Evolutionary conservation across 108 stramenopile genomes (phyloP), one percentile per base, ranked within the genome.

Genomic region (Skeletonema tropicum): DNA sequence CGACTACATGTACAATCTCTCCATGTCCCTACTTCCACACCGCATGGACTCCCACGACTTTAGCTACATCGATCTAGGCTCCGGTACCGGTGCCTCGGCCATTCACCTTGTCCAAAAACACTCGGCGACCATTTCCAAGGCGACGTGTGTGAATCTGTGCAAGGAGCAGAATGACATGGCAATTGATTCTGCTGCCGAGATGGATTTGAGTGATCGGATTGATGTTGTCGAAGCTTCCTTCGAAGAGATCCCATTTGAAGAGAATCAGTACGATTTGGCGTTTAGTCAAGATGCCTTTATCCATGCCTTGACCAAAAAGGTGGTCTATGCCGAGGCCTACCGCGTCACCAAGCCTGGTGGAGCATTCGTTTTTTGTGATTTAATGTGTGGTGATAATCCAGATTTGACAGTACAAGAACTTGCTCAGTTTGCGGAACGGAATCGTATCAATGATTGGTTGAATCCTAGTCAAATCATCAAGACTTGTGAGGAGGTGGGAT

Each of bases 231-330:
- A 82, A 2, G 62, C 58, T 23, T 71, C 77, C 57, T 85, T 85
- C 46, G 81, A 85, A 60, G 84, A 82, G 5, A 62, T 48, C 2
- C 71, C 64, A 1, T 78, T 62, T 73, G 33, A 36, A 13, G 61
- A 61, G 15, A 82, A 87, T 57, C 64, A 38, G 2, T 89, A 86
- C 66, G 88, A 89, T 65, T 52, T 81, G 33, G 65, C 71, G 42
- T 82, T 89, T 62, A 78, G 80, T 26, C 88, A 89, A 66, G 88
- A 89, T 62, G 88, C 88, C 8, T 86, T 86, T 59, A 82, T 89
- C 52, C 88, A 89, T 63, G 75, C 88, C 13, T 69, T 68, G 12
- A 48, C 38, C 59, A 89, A 89, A 70, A 48, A 61, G 4, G 48
- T 64, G 25, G 72, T 82, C 1, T 89, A 80, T 62, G 29, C 38